phyloP scores from a whole-genome alignment of 257 asterid genomes.

The Solanum chmielewskii region DNA sequence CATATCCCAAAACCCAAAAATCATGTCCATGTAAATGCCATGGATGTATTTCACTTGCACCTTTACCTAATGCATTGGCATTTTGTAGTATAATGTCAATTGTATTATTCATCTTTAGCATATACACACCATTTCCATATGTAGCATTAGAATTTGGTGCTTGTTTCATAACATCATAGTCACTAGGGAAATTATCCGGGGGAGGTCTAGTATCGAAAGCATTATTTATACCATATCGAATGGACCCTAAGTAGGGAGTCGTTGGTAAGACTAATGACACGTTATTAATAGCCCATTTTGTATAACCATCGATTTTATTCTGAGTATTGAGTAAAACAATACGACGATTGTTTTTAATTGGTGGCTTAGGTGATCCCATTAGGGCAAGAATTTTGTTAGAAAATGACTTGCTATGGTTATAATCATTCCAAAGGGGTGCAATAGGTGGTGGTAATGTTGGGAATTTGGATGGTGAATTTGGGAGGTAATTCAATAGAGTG shows the following conservation, averaged over 20 bases:
- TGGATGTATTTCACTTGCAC: slow-evolving; percentile 78
- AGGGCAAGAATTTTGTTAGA: slow-evolving; percentile 29
- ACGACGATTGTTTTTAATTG: slow-evolving; percentile 15
- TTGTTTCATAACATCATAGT: slow-evolving; percentile 42
- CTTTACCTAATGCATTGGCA: slow-evolving; percentile 42
- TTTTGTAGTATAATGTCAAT: slow-evolving; percentile 67
- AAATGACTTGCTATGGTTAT: slow-evolving; percentile 41
- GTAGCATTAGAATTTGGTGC: slow-evolving; percentile 46
- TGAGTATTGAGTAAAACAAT: slow-evolving; percentile 60
- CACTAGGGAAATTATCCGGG: slow-evolving; percentile 12
- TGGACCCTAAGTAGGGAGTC: slow-evolving; percentile 66
- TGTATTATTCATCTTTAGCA: slow-evolving; percentile 36
- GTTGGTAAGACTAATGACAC: slow-evolving; percentile 51
- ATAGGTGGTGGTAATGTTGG: slow-evolving; percentile 47
- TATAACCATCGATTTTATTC: slow-evolving; percentile 46
- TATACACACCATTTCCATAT: slow-evolving; percentile 48
- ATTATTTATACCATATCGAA: slow-evolving; percentile 13
- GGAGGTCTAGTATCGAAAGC: slow-evolving; percentile 37
- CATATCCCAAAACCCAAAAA: slow-evolving; percentile 72
- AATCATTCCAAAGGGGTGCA: slow-evolving; percentile 64
- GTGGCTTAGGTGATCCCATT: slow-evolving; percentile 33
- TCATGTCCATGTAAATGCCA: slow-evolving; percentile 93
- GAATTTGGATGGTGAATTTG: slow-evolving; percentile 23
- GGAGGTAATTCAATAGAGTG: slow-evolving; percentile 48
- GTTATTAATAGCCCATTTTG: slow-evolving; percentile 75